These are phyloP conservation scores for Fusarium praegraminearum DNA, from an alignment of 2,329 filamentous ascomycete species.

Conservation along the genomic window DNA sequence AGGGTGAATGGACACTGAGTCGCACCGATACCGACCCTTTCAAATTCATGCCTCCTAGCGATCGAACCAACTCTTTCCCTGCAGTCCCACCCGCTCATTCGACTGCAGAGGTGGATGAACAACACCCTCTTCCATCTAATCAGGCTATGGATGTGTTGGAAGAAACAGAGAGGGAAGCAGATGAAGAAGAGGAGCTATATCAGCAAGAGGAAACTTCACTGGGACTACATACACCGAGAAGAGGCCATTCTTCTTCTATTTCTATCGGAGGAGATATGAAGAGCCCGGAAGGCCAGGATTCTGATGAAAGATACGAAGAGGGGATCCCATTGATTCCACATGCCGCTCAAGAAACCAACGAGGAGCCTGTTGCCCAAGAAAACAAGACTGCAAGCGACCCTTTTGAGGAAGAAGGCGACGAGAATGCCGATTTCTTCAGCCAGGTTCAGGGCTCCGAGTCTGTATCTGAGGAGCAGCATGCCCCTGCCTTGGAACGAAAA, in stretches of 20 bases:
- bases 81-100: slow-evolving; percentile 60
- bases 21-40: slow-evolving; percentile 68
- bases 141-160: slow-evolving; percentile 67
- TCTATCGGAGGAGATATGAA: slow-evolving; percentile 60
- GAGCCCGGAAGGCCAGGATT: slow-evolving; percentile 56
- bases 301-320: slow-evolving; percentile 75
- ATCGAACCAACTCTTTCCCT: slow-evolving; percentile 74
- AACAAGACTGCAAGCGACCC: slow-evolving; percentile 45
- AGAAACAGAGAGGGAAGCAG: slow-evolving; percentile 63
- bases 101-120: slow-evolving; percentile 45
- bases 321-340: slow-evolving; percentile 72
- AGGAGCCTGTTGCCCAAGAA: slow-evolving; percentile 28
- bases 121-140: slow-evolving; percentile 59
- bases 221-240: slow-evolving; percentile 25
- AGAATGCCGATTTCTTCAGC: slow-evolving; percentile 73
- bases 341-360: slow-evolving; percentile 22
- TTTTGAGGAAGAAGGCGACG: slow-evolving; percentile 62
- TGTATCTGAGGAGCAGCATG: slow-evolving; percentile 17
- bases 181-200: slow-evolving; percentile 56
- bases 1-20: slow-evolving; percentile 67
- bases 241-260: slow-evolving; percentile 49
- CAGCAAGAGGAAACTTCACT: slow-evolving; percentile 31
- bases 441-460: slow-evolving; percentile 57
- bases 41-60: slow-evolving; percentile 68
- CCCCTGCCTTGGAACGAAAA: slow-evolving; percentile 69